Conservation (phyloP, 306 rosid genomes). For the Trichosanthes truncata region DNA sequence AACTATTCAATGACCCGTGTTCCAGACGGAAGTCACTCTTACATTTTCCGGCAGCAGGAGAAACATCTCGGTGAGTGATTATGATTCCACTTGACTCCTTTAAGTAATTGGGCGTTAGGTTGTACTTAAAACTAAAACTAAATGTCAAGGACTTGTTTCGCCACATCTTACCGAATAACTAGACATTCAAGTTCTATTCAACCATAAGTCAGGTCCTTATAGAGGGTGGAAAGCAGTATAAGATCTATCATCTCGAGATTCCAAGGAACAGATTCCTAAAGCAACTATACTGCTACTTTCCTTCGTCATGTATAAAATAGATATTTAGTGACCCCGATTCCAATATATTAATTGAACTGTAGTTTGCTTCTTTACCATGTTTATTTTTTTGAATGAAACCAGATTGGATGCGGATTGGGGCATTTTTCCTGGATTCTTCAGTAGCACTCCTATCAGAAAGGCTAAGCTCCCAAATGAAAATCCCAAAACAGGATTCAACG, state of each 20-base stretch:
- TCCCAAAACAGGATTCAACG: constrained; percentile 27
- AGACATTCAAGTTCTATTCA: background rate
- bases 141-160: background rate
- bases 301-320: background rate
- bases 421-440: constrained; percentile 67
- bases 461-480: constrained; percentile 28
- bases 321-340: background rate
- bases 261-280: background rate
- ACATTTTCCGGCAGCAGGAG: constrained; percentile 66
- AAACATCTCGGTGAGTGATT: constrained; percentile 74
- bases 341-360: background rate
- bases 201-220: background rate
- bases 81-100: background rate
- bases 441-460: constrained; percentile 58
- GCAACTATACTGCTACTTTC: background rate
- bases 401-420: constrained; percentile 99
- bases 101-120: background rate
- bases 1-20: constrained; percentile 8
- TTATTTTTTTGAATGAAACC: constrained; percentile 11
- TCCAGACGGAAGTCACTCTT: constrained; percentile 89
- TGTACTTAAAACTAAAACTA: background rate
- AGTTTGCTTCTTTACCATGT: constrained; percentile 5
- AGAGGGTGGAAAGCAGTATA: background rate
- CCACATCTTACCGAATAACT: background rate
- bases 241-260: background rate